A percentile compares a stretch with the other conserved stretches of the same genome.
These are phyloP conservation scores for Botrytis hyacinthi DNA, from an alignment of 2,329 filamentous ascomycete species.

Conservation along the genomic window DNA sequence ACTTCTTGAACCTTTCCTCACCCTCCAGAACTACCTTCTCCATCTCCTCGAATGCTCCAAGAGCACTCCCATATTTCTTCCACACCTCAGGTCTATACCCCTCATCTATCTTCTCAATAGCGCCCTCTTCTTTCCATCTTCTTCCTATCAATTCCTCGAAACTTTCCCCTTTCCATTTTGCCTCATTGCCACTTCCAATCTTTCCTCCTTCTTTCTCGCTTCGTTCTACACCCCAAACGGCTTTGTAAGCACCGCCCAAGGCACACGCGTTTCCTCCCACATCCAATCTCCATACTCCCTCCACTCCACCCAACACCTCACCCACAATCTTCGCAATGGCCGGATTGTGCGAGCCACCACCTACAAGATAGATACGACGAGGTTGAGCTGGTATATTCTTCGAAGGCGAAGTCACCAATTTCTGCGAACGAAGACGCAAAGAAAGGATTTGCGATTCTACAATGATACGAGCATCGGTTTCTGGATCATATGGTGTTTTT, in stretches of 20 bases:
- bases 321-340: constrained; percentile 84
- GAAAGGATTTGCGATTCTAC: constrained; percentile 94
- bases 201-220: constrained; percentile 27
- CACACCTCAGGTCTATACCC: constrained; percentile 77
- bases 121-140: constrained; percentile 82
- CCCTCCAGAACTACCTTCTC: constrained; percentile 62
- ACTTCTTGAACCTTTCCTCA: constrained; percentile 32
- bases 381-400: constrained; percentile 73
- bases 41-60: constrained; percentile 75
- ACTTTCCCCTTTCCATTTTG: constrained; percentile 54
- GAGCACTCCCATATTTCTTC: constrained; percentile 71
- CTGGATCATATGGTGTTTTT: constrained; percentile 51
- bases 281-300: constrained; percentile 90
- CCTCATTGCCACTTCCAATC: neutral
- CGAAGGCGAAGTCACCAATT: constrained; percentile 62
- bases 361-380: constrained; percentile 87
- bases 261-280: constrained; percentile 95
- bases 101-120: constrained; percentile 76
- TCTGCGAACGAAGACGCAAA: constrained; percentile 78
- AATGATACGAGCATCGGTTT: constrained; percentile 79
- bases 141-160: constrained; percentile 85
- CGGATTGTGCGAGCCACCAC: constrained; percentile 84
- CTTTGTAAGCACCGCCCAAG: constrained; percentile 91
- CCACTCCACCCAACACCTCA: constrained; percentile 81
- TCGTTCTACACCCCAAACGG: constrained; percentile 84